Base-by-base conservation (phyloP, 768 basidiomycete species). In the Phylloporus rhodoxanthus region DNA sequence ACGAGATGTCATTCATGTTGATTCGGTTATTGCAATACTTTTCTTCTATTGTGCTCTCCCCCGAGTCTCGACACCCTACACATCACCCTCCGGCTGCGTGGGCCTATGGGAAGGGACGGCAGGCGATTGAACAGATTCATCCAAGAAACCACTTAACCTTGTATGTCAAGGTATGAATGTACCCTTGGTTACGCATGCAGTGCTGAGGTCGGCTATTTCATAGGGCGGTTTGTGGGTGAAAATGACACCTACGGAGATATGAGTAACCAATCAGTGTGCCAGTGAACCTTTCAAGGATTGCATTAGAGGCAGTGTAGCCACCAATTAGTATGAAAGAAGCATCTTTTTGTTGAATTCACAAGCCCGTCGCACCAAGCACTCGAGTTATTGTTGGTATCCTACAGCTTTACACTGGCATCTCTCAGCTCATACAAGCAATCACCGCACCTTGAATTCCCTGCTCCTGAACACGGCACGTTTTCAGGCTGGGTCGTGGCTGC, bases 191-290 rank as follows among this genome's bases (percentile, higher is more conserved):
- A 6, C 11, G 8, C 25, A 7, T 25, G 15, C 23, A 8, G 1
- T 17, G 14, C 19, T 36, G 14, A 41, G 17, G 21, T 15, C 17
- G 15, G 26, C 32, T 45, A 8, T 13, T 19, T 42, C n/a, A 2
- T 34, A 75, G 74, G 74, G 74, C 1, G 76, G 76, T 10, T 52
- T 77, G 19, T 77, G 76, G 75, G 67, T 75, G 26, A 72, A 61
- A 47, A 73, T 75, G 75, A 60, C 57, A 17, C 59, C 66, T 38
- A 60, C 53, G 1, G 65, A 69, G 2, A 20, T 9, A 3, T 60
- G 42, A 44, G n/a, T 15, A n/a, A 9, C 40, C 4, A 37, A 21
- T 38, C 19, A 21, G 13, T 20, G 20, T 33, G 8, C n/a, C 6
- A 15, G n/a, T 13, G 29, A 8, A 33, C 33, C n/a, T 33, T 7